phyloP scores from a whole-genome alignment of 2,329 filamentous ascomycete genomes.

The Teratosphaeriaceae sp. region DNA sequence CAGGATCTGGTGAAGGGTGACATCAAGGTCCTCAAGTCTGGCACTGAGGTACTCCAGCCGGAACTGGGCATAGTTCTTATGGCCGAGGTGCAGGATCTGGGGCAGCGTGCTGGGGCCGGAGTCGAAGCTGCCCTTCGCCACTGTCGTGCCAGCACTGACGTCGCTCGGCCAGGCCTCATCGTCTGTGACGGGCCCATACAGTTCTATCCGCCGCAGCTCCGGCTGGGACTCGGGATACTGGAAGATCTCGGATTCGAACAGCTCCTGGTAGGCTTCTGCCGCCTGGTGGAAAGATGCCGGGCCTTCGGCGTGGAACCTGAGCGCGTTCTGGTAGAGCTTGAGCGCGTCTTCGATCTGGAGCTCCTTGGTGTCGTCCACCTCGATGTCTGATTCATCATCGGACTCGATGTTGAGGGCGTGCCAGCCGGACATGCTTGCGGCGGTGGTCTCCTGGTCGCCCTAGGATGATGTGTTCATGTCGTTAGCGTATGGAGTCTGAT shows the following conservation, averaged over 20 bases:
- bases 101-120: conserved; percentile 72
- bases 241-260: conserved; percentile 93
- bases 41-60: conserved; percentile 55
- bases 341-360: conserved; percentile 95
- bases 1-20: conserved; percentile 23
- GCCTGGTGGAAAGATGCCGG: conserved; percentile 69
- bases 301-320: conserved; percentile 88
- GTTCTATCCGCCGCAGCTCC: conserved; percentile 68
- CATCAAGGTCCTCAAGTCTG: conserved; percentile 19
- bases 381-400: conserved; percentile 82
- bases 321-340: conserved; percentile 84
- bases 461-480: too few species aligned
- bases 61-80: conserved; percentile 95
- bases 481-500: too few species aligned
- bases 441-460: conserved; percentile 4
- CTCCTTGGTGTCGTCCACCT: conserved; percentile 91
- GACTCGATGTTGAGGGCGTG: conserved; percentile 89
- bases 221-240: conserved; percentile 80
- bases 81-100: conserved; percentile 84
- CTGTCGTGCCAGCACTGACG: conserved; percentile 32
- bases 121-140: conserved; percentile 54
- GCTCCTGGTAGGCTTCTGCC: conserved; percentile 68
- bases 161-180: conserved; percentile 30
- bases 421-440: conserved; percentile 55
- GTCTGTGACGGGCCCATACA: conserved; percentile 40